A percentile compares a stretch with the other conserved stretches of the same genome.
Evolutionary conservation across 1,284 basidiomycete genomes (phyloP).

Genomic region (Melampsora medusae): DNA sequence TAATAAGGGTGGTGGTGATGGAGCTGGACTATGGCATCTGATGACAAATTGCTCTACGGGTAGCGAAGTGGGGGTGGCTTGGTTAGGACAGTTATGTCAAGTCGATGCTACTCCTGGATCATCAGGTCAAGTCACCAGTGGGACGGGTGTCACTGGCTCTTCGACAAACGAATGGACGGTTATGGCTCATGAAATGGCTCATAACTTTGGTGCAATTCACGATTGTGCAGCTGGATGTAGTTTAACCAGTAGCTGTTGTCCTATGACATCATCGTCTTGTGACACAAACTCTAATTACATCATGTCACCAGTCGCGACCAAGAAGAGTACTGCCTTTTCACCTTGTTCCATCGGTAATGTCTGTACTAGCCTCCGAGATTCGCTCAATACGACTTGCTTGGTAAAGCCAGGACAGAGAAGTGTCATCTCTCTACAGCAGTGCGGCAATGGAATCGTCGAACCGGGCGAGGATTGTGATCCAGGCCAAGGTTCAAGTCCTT

Average conservation of each 20-base stretch:
- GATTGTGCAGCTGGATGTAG: constrained; percentile 65
- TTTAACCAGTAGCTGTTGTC: constrained; percentile 67
- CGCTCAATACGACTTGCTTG: constrained; percentile 55
- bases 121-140: constrained; percentile 53
- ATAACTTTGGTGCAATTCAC: constrained; percentile 64
- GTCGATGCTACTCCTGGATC: constrained; percentile 44
- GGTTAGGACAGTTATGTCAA: constrained; percentile 51
- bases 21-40: constrained; percentile 52
- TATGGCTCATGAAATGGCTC: constrained; percentile 77
- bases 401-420: constrained; percentile 35
- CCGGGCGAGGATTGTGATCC: constrained; percentile 83
- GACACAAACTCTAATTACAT: constrained; percentile 59
- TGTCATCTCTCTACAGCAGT: constrained; percentile 67
- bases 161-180: constrained; percentile 67
- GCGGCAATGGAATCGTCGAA: constrained; percentile 74
- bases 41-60: constrained; percentile 49
- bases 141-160: constrained; percentile 78
- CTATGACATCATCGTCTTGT: constrained; percentile 65
- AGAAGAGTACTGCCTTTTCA: constrained; percentile 69
- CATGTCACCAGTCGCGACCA: constrained; percentile 63
- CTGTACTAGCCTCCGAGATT: constrained; percentile 59
- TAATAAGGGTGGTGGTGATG: constrained; percentile 48
- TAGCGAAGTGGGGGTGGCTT: constrained; percentile 52
- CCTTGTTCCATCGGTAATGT: constrained; percentile 81
- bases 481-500: constrained; percentile 66